Evolutionary conservation across 208 protist genomes (phyloP), one percentile per base, ranked within the genome.

Genomic region (Jaenimonas drosophilae): DNA sequence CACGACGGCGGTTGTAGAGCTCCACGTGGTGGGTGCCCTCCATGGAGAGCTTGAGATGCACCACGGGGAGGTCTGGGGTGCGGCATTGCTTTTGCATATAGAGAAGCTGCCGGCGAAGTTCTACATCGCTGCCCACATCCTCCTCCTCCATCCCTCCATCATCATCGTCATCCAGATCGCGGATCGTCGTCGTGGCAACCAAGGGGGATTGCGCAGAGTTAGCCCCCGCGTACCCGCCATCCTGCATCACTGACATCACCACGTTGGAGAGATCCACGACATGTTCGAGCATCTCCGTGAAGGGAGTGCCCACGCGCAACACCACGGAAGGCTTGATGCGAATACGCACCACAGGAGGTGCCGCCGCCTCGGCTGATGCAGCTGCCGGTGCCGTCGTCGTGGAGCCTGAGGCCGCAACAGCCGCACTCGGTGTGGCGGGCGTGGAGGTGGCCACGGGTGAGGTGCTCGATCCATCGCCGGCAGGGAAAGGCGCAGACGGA

Each of bases 211-310:
- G 21, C 27, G 43, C 24, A 29, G 28, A 26, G 5, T 33, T 12
- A 20, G 12, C 20, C 27, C n/a, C 12, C 9, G 21, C 3, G 23
- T 49, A 12, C 25, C 17, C 2, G 41, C 46, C 21, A 19, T 38
- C 37, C 49, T 72, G 51, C 24, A 74, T 48, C 0, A 59, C 49
- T 2, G 64, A 71, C 19, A 85, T 21, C 23, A 76, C 46, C 25
- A 92, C 46, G 34, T 87, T 85, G 3, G 73, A 39, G 40, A 92
- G 70, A 49, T 92, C 84, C 70, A 88, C 86, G 12, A 84, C 48
- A 23, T 54, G 50, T 61, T 92, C 78, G 5, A 87, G 52, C 23
- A 92, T 54, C 54, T 88, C 72, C 31, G 87, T 78, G 37, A 74
- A 83, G 12, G 84, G 62, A 16, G 84, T 92, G 40, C 79, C 78